Percentiles rank a stretch among this genome's conserved stretches.
These are phyloP conservation scores for Alternaria brassicicola DNA, from an alignment of 2,329 filamentous ascomycete genomes.

Conservation along the genomic window DNA sequence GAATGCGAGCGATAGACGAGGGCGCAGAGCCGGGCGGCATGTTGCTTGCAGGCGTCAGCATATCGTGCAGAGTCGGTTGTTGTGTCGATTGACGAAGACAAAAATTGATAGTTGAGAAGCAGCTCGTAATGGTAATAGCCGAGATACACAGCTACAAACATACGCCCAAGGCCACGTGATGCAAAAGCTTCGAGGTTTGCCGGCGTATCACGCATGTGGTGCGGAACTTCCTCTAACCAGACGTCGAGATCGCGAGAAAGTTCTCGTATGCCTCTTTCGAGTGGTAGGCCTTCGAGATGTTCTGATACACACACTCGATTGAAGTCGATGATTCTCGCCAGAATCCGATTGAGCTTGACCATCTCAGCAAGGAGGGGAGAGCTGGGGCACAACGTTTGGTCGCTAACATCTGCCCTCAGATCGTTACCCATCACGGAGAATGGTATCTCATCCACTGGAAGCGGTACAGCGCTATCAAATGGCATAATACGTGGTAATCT, in stretches of 20 bases:
- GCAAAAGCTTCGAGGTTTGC: conserved; percentile 31
- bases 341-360: conserved; percentile 32
- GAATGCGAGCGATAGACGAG: conserved; percentile 30
- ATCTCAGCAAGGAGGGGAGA: conserved; percentile 35
- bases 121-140: conserved; percentile 35
- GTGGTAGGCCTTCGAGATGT: conserved; percentile 23
- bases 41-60: conserved; percentile 31
- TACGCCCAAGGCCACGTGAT: conserved; percentile 27
- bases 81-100: conserved; percentile 22
- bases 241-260: conserved; percentile 26
- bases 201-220: conserved; percentile 32
- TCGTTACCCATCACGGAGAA: conserved; percentile 27
- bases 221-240: conserved; percentile 29
- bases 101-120: conserved; percentile 32
- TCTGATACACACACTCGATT: conserved; percentile 30
- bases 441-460: conserved; percentile 31
- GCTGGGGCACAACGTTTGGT: conserved; percentile 13
- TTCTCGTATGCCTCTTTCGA: conserved; percentile 25
- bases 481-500: conserved; percentile 32
- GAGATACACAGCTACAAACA: conserved; percentile 33
- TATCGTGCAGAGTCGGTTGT: conserved; percentile 20
- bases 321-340: conserved; percentile 32
- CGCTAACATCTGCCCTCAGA: conserved; percentile 15
- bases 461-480: conserved; percentile 22
- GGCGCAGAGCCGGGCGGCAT: conserved; percentile 30